phyloP scores from a whole-genome alignment of 345 rosid genomes.

The Boechera stricta region DNA sequence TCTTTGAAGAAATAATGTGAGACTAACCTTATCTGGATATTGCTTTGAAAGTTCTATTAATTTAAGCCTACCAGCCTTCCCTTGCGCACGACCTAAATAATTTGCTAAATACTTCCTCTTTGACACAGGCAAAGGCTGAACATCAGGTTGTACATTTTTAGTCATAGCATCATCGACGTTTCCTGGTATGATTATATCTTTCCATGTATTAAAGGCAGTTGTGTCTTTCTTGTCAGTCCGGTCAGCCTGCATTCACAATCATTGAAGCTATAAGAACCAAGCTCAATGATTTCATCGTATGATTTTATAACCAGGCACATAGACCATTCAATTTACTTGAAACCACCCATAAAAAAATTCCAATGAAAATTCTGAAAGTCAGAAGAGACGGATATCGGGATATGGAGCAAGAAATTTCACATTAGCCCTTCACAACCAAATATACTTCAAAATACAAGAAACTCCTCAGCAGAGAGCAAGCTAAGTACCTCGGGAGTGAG shows the following conservation, averaged over 20 bases:
- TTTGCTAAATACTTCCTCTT: constrained; percentile 84
- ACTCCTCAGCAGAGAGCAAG: constrained; percentile 10
- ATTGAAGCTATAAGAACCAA: constrained; percentile 12
- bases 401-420: constrained; percentile 6
- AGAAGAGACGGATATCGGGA: neutral
- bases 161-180: constrained; percentile 94
- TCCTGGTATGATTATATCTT: constrained; percentile 96
- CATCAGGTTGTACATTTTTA: constrained; percentile 51
- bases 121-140: constrained; percentile 77
- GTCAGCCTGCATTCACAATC: constrained; percentile 70
- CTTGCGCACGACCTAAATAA: constrained; percentile 94
- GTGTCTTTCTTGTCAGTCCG: constrained; percentile 91
- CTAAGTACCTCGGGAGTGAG: constrained; percentile 82
- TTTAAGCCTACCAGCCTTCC: constrained; percentile 81
- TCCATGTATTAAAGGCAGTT: constrained; percentile 96
- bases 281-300: neutral
- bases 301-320: neutral
- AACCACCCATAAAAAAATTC: neutral
- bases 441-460: neutral
- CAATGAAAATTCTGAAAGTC: constrained; percentile 6
- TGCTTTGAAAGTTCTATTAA: constrained; percentile 83
- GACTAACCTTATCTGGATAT: constrained; percentile 77
- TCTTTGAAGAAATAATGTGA: constrained; percentile 12
- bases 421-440: neutral
- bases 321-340: constrained; percentile 1